Evolutionary conservation across 192 early-diverging fungal genomes (phyloP).

Genomic region (Backusella mclennaniae): DNA sequence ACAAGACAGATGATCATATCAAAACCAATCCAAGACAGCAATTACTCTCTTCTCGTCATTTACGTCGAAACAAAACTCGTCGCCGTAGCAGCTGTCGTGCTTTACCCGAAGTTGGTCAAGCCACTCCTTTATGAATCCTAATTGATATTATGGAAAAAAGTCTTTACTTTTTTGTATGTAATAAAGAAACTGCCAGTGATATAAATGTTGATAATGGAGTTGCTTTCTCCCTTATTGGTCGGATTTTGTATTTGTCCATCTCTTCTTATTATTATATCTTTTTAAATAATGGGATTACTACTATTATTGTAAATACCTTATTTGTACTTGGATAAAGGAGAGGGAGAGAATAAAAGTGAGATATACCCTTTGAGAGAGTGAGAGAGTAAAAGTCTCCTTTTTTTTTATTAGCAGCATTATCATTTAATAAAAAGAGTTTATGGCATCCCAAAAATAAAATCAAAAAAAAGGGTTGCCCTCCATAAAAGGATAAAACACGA

Average conservation of each 20-base stretch:
- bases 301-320: background rate
- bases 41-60: constrained; percentile 1
- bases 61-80: constrained; percentile 1
- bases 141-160: background rate
- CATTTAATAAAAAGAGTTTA: background rate
- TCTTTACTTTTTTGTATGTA: background rate
- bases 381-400: background rate
- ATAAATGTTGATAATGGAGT: background rate
- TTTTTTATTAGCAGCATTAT: background rate
- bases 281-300: background rate
- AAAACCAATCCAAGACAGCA: constrained; percentile 16
- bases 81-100: background rate
- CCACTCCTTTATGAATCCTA: background rate
- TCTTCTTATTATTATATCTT: background rate
- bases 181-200: background rate
- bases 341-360: background rate
- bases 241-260: background rate
- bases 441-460: background rate
- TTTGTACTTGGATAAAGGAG: background rate
- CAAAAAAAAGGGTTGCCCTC: background rate
- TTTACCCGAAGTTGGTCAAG: constrained; percentile 6
- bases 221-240: background rate
- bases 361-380: background rate
- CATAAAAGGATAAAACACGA: constrained; percentile 3
- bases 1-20: background rate